Conservation (phyloP, 2,329 filamentous ascomycete species). For the Scytalidium sp. region DNA sequence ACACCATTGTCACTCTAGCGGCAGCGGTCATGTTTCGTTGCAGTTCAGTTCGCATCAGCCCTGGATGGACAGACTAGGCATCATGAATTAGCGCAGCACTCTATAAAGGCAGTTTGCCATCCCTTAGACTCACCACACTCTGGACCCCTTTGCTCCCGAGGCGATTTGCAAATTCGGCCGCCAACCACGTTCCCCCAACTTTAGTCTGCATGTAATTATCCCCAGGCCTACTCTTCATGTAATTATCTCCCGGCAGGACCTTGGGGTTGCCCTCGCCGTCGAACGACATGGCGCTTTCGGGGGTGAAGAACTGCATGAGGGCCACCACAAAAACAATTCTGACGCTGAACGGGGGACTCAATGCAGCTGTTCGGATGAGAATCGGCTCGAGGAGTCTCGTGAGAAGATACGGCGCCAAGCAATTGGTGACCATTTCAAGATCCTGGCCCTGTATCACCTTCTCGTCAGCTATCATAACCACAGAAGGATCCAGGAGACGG, state of each 20-base stretch:
- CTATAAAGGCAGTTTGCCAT: no score
- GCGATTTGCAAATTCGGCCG: conserved; percentile 19
- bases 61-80: conserved; percentile 33
- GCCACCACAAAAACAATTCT: conserved; percentile 29
- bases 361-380: conserved; percentile 6
- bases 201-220: conserved; percentile 28
- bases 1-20: conserved; percentile 14
- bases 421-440: conserved; percentile 16
- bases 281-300: conserved; percentile 18
- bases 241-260: conserved; percentile 24
- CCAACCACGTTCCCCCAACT: conserved; percentile 23
- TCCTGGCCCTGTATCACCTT: conserved; percentile 18
- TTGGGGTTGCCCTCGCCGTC: conserved; percentile 18
- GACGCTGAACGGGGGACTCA: conserved; percentile 20
- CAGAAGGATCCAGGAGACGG: neutral
- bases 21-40: conserved; percentile 23
- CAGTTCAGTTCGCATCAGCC: conserved; percentile 36
- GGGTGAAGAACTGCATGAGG: conserved; percentile 11
- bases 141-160: conserved; percentile 22
- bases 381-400: conserved; percentile 10
- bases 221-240: no score
- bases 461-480: neutral
- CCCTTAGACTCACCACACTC: conserved; percentile 17
- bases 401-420: conserved; percentile 13
- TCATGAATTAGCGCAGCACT: conserved; percentile 9